A percentile compares a stretch with the other conserved stretches of the same genome.
Evolutionary conservation across 495 filamentous ascomycete species (phyloP).

Genomic region (Talaromyces proteolyticus): DNA sequence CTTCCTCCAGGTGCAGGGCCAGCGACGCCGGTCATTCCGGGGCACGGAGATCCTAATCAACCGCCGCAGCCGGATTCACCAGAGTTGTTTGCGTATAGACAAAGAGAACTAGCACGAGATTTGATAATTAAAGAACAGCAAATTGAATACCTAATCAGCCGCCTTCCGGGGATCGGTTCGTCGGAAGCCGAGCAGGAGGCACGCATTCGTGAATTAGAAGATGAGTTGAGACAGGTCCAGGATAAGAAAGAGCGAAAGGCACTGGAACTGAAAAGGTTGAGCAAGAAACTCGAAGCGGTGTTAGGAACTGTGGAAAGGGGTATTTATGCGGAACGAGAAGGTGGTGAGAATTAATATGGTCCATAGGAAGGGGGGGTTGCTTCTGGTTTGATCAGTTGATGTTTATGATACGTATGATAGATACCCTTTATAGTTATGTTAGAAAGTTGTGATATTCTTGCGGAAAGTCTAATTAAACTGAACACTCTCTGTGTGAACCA

Average conservation of each 20-base stretch:
- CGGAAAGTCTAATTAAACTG: no score
- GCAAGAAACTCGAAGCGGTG: slow-evolving; percentile 62
- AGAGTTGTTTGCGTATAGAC: slow-evolving; percentile 59
- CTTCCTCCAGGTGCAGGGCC: slow-evolving; percentile 6
- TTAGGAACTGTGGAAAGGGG: slow-evolving; percentile 33
- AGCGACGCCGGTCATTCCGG: slow-evolving; percentile 5
- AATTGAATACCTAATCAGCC: slow-evolving; percentile 80
- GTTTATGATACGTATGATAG: neutral
- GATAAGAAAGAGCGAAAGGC: slow-evolving; percentile 63
- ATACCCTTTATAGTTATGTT: no score
- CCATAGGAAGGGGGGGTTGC: neutral
- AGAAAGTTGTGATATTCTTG: no score
- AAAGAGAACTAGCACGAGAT: slow-evolving; percentile 79
- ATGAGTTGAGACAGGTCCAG: slow-evolving; percentile 69
- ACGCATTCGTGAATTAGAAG: slow-evolving; percentile 68
- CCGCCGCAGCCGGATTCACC: slow-evolving; percentile 52
- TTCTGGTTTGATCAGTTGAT: neutral
- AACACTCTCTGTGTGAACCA: no score
- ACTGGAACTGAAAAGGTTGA: slow-evolving; percentile 61
- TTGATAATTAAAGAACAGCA: slow-evolving; percentile 89
- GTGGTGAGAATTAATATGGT: neutral
- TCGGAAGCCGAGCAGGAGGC: slow-evolving; percentile 77
- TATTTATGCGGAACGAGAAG: slow-evolving; percentile 25
- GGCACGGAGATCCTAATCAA: slow-evolving; percentile 19
- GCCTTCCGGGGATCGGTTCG: slow-evolving; percentile 79